phyloP scores from a whole-genome alignment of 2,329 filamentous ascomycete species.

The Calonectria pseudoreteaudii region DNA sequence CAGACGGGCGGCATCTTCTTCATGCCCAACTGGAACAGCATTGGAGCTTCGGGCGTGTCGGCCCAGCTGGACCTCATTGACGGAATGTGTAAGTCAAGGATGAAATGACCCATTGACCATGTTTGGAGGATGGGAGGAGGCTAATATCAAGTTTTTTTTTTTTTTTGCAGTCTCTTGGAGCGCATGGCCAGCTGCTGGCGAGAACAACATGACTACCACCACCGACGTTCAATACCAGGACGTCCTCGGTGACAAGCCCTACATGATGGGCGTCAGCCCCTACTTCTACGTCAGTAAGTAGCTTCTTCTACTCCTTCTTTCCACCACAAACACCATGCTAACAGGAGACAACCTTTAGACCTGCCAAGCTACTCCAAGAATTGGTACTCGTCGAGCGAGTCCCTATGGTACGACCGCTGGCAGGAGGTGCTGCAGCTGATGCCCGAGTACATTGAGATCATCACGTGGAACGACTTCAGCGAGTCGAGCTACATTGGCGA shows the following conservation, averaged over 20 bases:
- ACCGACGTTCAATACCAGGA: constrained; percentile 50
- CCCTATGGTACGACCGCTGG: constrained; percentile 72
- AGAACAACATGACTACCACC: constrained; percentile 47
- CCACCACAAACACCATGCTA: background rate
- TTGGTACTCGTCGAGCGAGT: constrained; percentile 73
- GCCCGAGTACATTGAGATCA: constrained; percentile 59
- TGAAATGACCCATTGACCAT: too few relatives aligned
- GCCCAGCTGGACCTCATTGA: constrained; percentile 37
- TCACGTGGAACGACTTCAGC: constrained; percentile 67
- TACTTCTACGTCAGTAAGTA: constrained; percentile 67
- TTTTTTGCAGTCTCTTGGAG: constrained; percentile 50
- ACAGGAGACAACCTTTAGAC: constrained; percentile 39
- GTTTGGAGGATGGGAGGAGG: background rate
- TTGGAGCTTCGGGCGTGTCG: constrained; percentile 36
- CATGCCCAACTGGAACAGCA: constrained; percentile 59
- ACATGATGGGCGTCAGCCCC: constrained; percentile 68
- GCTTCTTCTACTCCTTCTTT: background rate
- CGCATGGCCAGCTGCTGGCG: constrained; percentile 51
- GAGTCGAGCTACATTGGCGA: constrained; percentile 66
- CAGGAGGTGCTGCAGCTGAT: constrained; percentile 59
- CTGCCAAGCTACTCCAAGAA: constrained; percentile 68
- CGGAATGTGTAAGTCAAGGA: constrained; percentile 36
- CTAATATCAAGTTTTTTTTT: constrained; percentile 15
- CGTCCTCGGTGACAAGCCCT: constrained; percentile 50
- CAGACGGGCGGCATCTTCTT: constrained; percentile 51